These are phyloP conservation scores for Bryum argenteum DNA, from an alignment of 225 moss, liverwort and hornwort genomes.

Conservation along the genomic window DNA sequence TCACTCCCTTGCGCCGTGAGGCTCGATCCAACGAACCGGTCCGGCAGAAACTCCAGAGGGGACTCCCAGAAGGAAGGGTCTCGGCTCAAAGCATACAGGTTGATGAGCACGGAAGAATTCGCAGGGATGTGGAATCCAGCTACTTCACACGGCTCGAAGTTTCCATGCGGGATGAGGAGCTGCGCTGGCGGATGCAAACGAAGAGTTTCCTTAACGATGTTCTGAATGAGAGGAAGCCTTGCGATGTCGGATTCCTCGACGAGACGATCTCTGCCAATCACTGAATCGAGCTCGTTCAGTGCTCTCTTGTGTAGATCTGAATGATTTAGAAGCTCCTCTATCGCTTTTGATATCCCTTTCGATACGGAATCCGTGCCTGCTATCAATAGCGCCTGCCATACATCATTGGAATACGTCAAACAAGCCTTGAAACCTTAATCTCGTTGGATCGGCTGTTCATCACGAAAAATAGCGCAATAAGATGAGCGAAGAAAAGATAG, in stretches of 20 bases:
- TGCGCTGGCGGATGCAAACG: constrained; percentile 54
- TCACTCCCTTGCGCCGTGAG: constrained; percentile 41
- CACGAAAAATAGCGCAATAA: too few relatives aligned
- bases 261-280: constrained; percentile 48
- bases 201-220: constrained; percentile 58
- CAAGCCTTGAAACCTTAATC: background rate
- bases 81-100: constrained; percentile 58
- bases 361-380: constrained; percentile 51
- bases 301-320: constrained; percentile 37
- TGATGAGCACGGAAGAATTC: constrained; percentile 47
- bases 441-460: too few relatives aligned
- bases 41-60: constrained; percentile 51
- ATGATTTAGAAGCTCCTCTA: constrained; percentile 46
- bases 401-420: constrained; percentile 28
- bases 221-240: constrained; percentile 50
- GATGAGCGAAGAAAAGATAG: too few relatives aligned
- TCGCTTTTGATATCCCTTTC: constrained; percentile 30
- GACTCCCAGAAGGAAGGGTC: constrained; percentile 54
- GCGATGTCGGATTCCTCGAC: constrained; percentile 56
- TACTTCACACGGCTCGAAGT: constrained; percentile 43
- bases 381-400: constrained; percentile 44
- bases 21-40: constrained; percentile 43
- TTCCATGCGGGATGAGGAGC: constrained; percentile 53
- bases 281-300: constrained; percentile 52
- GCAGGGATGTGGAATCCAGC: constrained; percentile 57